Conservation (phyloP, 768 basidiomycete species). For the Mycena leptocephala region DNA sequence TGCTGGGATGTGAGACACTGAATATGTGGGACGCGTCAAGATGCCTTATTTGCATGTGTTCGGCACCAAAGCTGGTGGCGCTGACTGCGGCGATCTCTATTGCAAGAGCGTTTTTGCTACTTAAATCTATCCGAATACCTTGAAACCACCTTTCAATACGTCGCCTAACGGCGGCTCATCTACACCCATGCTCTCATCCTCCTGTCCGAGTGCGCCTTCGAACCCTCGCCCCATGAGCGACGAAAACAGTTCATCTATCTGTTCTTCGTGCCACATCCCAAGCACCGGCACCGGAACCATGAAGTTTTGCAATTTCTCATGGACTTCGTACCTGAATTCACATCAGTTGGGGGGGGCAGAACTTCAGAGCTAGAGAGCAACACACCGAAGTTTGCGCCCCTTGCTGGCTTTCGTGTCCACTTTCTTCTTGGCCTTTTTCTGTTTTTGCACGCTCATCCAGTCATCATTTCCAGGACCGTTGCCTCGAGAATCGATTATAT, state of each 20-base stretch:
- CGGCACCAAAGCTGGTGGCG: background rate
- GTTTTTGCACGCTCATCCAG: conserved; percentile 78
- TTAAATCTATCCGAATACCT: conserved; percentile 69
- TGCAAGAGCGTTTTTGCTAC: background rate
- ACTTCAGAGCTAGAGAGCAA: conserved; percentile 25
- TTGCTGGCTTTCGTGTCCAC: conserved; percentile 98
- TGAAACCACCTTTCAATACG: conserved; percentile 64
- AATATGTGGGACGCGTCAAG: conserved; percentile 30
- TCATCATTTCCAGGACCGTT: conserved; percentile 63
- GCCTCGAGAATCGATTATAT: conserved; percentile 86
- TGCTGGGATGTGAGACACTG: background rate
- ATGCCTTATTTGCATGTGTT: background rate
- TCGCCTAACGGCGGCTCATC: conserved; percentile 50
- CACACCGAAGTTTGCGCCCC: conserved; percentile 91
- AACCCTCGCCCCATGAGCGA: conserved; percentile 88
- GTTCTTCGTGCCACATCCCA: conserved; percentile 94
- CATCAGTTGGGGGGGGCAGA: background rate
- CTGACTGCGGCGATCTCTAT: background rate
- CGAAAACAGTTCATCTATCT: conserved; percentile 94
- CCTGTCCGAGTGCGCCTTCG: conserved; percentile 52
- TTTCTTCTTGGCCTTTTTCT: conserved; percentile 84
- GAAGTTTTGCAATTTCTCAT: conserved; percentile 97
- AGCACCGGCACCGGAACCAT: conserved; percentile 88
- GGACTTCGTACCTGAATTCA: conserved; percentile 83
- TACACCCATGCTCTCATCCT: conserved; percentile 42